Conservation (phyloP, 2,329 filamentous ascomycete genomes). For the Aciculosporium take region DNA sequence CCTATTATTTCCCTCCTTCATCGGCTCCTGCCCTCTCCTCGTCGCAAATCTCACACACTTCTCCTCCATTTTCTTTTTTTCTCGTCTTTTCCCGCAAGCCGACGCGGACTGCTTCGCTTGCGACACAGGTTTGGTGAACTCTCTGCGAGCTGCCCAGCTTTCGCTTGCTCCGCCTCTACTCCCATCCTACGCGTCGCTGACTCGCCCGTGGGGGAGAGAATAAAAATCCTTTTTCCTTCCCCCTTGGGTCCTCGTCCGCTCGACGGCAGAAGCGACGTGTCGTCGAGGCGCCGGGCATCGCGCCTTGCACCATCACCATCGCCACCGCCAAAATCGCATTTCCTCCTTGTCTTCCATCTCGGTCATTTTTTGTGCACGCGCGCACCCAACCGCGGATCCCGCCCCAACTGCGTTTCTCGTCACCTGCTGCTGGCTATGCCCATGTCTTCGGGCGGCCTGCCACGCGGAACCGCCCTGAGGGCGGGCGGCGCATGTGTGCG, state of each 20-base stretch:
- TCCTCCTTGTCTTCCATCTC: conserved; percentile 2
- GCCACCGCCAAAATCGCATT: background rate
- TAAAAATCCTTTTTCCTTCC: background rate
- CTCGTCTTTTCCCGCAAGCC: too few relatives aligned
- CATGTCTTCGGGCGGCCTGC: conserved; percentile 33
- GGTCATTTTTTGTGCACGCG: background rate
- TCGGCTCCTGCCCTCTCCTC: background rate
- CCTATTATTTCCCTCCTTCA: conserved; percentile 3
- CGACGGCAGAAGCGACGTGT: conserved; percentile 2
- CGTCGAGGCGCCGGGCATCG: conserved; percentile 4
- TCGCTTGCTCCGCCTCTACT: conserved; percentile 1
- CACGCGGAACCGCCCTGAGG: conserved; percentile 44
- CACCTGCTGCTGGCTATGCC: background rate
- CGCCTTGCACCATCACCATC: conserved; percentile 3
- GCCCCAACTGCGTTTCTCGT: background rate
- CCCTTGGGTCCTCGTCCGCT: conserved; percentile 1
- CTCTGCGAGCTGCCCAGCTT: background rate
- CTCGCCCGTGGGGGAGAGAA: background rate
- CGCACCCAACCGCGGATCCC: too few relatives aligned
- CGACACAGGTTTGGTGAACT: background rate
- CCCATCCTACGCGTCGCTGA: conserved; percentile 4
- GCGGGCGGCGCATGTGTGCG: conserved; percentile 48
- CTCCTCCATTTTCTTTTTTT: too few relatives aligned
- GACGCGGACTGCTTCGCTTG: background rate
- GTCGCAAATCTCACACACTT: background rate